Percentiles rank a stretch among this genome's conserved stretches.
These are phyloP conservation scores for Prunus kanzakura DNA, from an alignment of 306 rosid genomes.

Conservation along the genomic window DNA sequence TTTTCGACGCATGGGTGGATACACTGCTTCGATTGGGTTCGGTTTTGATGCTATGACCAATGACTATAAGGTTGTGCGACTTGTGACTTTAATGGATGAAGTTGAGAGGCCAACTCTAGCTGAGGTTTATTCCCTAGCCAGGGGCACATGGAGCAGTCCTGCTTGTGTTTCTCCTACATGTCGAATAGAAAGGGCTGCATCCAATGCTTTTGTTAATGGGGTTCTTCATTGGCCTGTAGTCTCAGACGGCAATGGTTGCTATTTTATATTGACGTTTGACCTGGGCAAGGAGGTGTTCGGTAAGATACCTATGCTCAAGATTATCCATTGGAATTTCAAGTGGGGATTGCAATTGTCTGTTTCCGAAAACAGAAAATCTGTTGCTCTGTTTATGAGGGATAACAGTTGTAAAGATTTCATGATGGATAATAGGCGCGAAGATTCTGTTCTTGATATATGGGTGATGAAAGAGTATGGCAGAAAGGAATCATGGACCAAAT, in stretches of 20 bases:
- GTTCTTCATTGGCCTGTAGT: background rate
- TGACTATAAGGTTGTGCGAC: background rate
- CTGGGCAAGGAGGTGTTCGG: background rate
- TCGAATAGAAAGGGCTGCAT: background rate
- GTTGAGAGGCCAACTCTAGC: background rate
- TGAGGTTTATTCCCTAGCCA: constrained; percentile 2
- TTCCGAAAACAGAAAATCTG: background rate
- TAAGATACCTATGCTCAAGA: background rate
- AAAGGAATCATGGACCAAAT: background rate
- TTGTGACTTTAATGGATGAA: background rate
- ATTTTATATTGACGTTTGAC: background rate
- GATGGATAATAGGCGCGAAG: background rate
- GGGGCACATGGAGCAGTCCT: background rate
- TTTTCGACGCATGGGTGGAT: background rate
- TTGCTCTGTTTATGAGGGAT: background rate
- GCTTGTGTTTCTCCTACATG: background rate
- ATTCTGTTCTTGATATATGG: constrained; percentile 7
- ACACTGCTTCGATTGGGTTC: background rate
- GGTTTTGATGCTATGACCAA: background rate
- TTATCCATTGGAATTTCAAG: background rate
- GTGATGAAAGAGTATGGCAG: background rate
- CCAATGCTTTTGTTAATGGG: background rate
- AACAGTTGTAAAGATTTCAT: no score
- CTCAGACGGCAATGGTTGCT: background rate
- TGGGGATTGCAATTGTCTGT: background rate